A percentile compares a stretch with the other conserved stretches of the same genome.
phyloP scores from a whole-genome alignment of 2,329 filamentous ascomycete species.

The Colletotrichum tanaceti region DNA sequence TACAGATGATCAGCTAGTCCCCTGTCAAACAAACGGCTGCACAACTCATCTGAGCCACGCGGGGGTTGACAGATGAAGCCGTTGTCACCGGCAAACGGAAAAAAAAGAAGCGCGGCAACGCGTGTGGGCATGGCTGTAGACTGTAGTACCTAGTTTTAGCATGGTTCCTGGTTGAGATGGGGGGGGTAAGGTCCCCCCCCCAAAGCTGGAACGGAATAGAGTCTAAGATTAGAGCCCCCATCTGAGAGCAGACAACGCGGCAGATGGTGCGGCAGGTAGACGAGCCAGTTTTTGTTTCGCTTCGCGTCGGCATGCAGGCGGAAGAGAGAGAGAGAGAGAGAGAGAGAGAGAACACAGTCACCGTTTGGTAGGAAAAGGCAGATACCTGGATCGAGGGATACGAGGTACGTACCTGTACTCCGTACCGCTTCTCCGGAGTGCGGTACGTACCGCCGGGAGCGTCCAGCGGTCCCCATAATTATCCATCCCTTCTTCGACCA shows the following conservation, averaged over 20 bases:
- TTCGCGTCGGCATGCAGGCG: neutral
- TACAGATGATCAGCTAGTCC: too few species aligned
- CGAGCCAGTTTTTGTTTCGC: too few species aligned
- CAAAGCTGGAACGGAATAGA: neutral
- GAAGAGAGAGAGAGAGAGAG: neutral
- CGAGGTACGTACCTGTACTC: neutral
- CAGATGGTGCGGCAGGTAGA: too few species aligned
- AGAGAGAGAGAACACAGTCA: neutral
- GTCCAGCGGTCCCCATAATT: neutral
- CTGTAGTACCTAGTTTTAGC: neutral
- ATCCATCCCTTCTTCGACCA: neutral
- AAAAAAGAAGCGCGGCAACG: conserved; percentile 4
- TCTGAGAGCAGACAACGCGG: too few species aligned
- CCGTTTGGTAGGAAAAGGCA: neutral
- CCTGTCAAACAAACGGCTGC: conserved; percentile 6
- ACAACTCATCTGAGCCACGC: conserved; percentile 15
- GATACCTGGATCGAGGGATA: neutral
- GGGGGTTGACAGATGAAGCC: conserved; percentile 12
- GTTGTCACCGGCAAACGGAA: neutral
- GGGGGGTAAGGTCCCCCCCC: neutral
- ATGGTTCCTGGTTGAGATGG: neutral
- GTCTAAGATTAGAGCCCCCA: too few species aligned
- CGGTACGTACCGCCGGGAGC: neutral
- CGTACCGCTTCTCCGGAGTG: too few species aligned
- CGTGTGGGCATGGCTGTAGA: neutral